Evolutionary conservation across 2,329 filamentous ascomycete genomes (phyloP), one percentile per base, ranked within the genome.

Genomic region (Trichoderma oligosporum): DNA sequence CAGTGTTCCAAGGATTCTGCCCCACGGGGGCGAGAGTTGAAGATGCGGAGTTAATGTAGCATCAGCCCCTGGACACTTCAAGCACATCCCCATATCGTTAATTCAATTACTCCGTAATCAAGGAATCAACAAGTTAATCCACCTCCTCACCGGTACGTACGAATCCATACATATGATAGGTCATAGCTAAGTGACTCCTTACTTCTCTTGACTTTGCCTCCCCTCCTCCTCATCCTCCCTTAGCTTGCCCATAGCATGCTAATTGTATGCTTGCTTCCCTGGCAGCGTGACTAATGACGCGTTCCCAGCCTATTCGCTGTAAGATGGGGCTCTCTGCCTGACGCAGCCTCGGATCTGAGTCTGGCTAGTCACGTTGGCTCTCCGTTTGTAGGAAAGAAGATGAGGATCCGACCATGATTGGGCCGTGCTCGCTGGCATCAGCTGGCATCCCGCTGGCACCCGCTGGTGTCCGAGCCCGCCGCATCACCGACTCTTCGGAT

Each of bases 231-330:
- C 52, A 45, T 41, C 49, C 41, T 55, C 52, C 14, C 39, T 39
- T 45, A 44, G 45, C 39, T 39, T 54, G 51, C 39, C 20, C 39
- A 54, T 54, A n/a, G n/a, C n/a, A n/a, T n/a, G n/a, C n/a, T n/a
- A n/a, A n/a, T n/a, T n/a, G n/a, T n/a, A n/a, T n/a, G n/a, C n/a
- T n/a, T n/a, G 51, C 39, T 44, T 38, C 41, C 41, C 52, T 55
- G 52, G 42, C 41, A 55, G 52, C 52, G 52, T 55, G 52, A 55
- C 52, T 55, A 55, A 55, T 55, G 52, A 55, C 52, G 41, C 52
- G 52, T 55, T 46, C 31, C 31, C 31, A 55, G 52, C 52, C 52
- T 8, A 55, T 55, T 55, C 52, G 52, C 27, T 31, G 27, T 11
- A 11, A 31, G 27, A 31, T 31, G 27, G 27, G 27, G 27, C 27